A percentile compares a stretch with the other conserved stretches of the same genome.
phyloP scores from a whole-genome alignment of 1,139 yeast species.

The Yamadazyma conglobata region DNA sequence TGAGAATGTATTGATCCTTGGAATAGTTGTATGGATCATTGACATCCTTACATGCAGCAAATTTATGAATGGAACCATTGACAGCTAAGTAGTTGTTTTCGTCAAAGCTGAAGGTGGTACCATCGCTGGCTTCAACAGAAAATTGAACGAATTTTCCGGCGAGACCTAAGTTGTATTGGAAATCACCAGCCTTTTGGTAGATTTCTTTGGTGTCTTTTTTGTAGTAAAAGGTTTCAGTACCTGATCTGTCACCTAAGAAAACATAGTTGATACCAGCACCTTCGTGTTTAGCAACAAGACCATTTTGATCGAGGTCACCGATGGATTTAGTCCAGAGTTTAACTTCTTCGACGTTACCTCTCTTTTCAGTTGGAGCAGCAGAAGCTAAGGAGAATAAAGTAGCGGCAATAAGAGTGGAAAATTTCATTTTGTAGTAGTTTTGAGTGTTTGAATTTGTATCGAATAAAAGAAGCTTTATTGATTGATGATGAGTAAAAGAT shows the following conservation, averaged over 20 bases:
- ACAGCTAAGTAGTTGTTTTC: slow-evolving; percentile 20
- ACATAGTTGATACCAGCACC: slow-evolving; percentile 56
- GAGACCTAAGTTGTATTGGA: slow-evolving; percentile 8
- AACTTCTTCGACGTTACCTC: slow-evolving; percentile 2
- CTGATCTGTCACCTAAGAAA: slow-evolving; percentile 31
- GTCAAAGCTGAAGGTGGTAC: slow-evolving; percentile 9
- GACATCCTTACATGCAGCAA: slow-evolving; percentile 40
- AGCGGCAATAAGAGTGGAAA: slow-evolving; percentile 16
- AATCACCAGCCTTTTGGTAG: slow-evolving; percentile 3
- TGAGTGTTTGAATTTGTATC: slow-evolving; percentile 1
- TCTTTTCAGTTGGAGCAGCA: slow-evolving; percentile 16
- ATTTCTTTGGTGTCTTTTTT: slow-evolving; percentile 3
- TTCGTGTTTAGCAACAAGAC: slow-evolving; percentile 39
- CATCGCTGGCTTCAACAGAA: slow-evolving; percentile 15
- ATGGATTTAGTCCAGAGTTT: slow-evolving; percentile 7
- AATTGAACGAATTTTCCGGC: slow-evolving; percentile 13
- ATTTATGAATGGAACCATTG: slow-evolving; percentile 29
- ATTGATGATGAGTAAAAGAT: slow-evolving; percentile 2
- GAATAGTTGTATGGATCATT: slow-evolving; percentile 45
- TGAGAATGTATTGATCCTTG: slow-evolving; percentile 21
- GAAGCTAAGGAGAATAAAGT: slow-evolving; percentile 15
- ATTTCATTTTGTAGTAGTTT: slow-evolving; percentile 17
- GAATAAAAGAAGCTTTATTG: slow-evolving; percentile 1
- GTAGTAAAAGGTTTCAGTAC: slow-evolving; percentile 11
- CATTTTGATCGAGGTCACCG: slow-evolving; percentile 21